Evolutionary conservation across 2,329 filamentous ascomycete genomes (phyloP).

Genomic region (Didymella pomorum): DNA sequence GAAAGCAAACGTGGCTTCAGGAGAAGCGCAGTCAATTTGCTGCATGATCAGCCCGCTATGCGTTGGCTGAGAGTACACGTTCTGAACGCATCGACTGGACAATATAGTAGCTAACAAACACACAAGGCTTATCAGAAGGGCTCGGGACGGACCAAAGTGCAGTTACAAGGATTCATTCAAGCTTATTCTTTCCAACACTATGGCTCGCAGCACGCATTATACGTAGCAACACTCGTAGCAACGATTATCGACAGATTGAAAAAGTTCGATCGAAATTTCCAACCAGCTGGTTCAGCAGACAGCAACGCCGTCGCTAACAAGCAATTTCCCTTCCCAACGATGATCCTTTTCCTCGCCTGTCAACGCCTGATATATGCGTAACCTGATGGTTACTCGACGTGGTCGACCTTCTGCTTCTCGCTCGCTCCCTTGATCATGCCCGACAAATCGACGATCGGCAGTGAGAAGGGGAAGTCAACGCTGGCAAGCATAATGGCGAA

Average conservation of each 20-base stretch:
- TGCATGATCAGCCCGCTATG: not conserved
- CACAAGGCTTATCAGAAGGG: too few relatives aligned
- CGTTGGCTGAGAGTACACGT: too few relatives aligned
- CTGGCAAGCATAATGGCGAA: conserved; percentile 62
- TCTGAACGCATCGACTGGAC: too few relatives aligned
- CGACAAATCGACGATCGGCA: conserved; percentile 59
- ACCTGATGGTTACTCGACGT: conserved; percentile 27
- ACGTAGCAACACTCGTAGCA: not conserved
- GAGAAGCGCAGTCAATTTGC: not conserved
- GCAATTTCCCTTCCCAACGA: not conserved
- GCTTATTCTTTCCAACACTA: not conserved
- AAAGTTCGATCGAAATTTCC: not conserved
- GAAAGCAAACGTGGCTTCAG: not conserved
- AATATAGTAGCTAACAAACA: too few relatives aligned
- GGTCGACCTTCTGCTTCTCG: conserved; percentile 41
- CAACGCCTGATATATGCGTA: not conserved
- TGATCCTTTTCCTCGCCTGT: not conserved
- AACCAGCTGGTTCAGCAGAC: not conserved
- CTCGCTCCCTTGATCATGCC: conserved; percentile 56
- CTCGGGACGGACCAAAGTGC: too few relatives aligned
- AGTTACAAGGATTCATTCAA: not conserved
- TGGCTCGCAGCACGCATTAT: not conserved
- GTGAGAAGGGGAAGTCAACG: conserved; percentile 61
- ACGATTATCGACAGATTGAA: not conserved
- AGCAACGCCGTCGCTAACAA: conserved; percentile 7